Evolutionary conservation across 2,329 filamentous ascomycete genomes (phyloP).

Genomic region (Rhexocercosporidium sp.): DNA sequence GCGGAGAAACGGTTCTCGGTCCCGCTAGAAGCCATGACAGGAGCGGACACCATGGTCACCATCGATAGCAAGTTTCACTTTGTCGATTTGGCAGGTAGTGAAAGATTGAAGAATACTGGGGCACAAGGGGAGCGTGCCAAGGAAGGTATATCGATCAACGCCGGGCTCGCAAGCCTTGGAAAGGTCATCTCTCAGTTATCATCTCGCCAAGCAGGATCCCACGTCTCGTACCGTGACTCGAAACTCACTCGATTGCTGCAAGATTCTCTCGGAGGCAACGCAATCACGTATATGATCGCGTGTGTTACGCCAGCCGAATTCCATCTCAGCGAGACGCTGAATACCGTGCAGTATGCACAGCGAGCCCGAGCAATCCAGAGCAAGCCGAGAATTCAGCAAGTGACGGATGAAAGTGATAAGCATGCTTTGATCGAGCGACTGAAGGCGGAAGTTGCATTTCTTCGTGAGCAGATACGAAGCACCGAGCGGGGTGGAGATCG

Average conservation of each 20-base stretch:
- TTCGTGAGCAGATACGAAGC: conserved; percentile 90
- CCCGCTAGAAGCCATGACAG: conserved; percentile 78
- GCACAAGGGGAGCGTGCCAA: conserved; percentile 92
- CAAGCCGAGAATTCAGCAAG: conserved; percentile 93
- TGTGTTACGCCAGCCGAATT: conserved; percentile 98
- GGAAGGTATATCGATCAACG: conserved; percentile 98
- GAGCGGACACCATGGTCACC: conserved; percentile 74
- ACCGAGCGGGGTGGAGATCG: conserved; percentile 69
- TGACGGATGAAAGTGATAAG: conserved; percentile 88
- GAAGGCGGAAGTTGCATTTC: conserved; percentile 90
- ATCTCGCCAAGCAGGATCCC: conserved; percentile 81
- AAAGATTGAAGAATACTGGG: conserved; percentile 95
- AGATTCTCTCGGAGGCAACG: conserved; percentile 94
- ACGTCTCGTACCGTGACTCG: conserved; percentile 98
- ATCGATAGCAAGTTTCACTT: conserved; percentile 99
- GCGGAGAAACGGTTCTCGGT: conserved; percentile 87
- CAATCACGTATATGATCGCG: conserved; percentile 99
- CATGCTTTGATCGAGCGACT: conserved; percentile 91
- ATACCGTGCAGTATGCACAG: conserved; percentile 97
- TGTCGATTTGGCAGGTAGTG: conserved; percentile 95
- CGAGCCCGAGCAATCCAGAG: conserved; percentile 95
- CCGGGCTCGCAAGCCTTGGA: conserved; percentile 88
- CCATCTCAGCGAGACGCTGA: conserved; percentile 94
- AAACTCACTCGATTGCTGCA: conserved; percentile 92
- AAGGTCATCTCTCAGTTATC: conserved; percentile 99